Evolutionary conservation across 768 basidiomycete genomes (phyloP), one percentile per base, ranked within the genome.

Genomic region (Kwoniella dejecticola): DNA sequence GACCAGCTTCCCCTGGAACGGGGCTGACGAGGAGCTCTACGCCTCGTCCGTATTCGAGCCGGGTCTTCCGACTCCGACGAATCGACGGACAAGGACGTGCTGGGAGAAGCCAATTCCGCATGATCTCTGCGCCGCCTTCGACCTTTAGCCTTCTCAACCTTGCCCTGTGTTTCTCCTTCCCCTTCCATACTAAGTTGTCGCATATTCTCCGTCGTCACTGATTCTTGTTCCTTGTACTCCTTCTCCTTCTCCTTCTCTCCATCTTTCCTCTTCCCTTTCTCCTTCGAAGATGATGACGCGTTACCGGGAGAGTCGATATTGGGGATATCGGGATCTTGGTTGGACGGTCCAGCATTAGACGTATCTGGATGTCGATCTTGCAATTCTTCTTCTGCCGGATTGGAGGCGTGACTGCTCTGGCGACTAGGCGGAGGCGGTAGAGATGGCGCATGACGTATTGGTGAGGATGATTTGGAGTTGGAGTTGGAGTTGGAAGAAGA

Each of bases 241-340:
- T 26, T 31, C 24, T 49, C 26, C 8, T 59, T 26, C 45, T 2
- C 47, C n/a, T 26, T 31, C 24, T 49, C 26, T 11, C 50, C 30
- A 8, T 17, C 26, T 38, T 50, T 33, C 21, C 12, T 5, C 48
- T 50, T 49, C 6, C 10, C 44, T 17, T 45, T 7, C 15, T 48
- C 12, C 31, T 27, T 27, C 12, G n/a, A n/a, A n/a, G 56, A 13
- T 19, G 56, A 46, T 11, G 45, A 23, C 15, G 45, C 46, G 4
- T 33, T 31, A 8, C 7, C 11, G 5, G 59, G 50, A 7, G 31
- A 11, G 2, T 45, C 41, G 23, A 72, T 64, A 31, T 72, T 66
- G 0, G 71, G 71, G 15, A 72, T 72, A n/a, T 50, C 53, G 10
- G 71, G 71, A 53, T 72, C 71, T 50, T 72, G 71, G 31, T 72